Evolutionary conservation across 768 basidiomycete genomes (phyloP).

Genomic region (Piloderma croceum): DNA sequence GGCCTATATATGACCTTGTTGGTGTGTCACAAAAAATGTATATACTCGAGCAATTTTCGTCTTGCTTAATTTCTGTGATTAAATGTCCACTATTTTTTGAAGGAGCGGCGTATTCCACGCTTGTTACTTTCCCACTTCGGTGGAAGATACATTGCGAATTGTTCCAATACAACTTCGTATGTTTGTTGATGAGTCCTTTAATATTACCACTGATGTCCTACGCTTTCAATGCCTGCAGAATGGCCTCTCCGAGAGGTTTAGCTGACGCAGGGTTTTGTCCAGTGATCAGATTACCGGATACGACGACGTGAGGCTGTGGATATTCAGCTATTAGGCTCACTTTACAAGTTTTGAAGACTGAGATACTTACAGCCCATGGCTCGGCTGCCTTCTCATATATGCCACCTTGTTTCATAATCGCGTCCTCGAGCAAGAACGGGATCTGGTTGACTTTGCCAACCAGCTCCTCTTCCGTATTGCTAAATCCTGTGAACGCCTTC

Average conservation of each 20-base stretch:
- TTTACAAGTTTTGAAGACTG: conserved; percentile 1
- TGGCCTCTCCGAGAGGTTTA: conserved; percentile 38
- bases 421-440: conserved; percentile 69
- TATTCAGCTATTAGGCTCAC: background rate
- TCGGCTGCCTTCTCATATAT: conserved; percentile 53
- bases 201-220: too few relatives aligned
- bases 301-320: conserved; percentile 40
- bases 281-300: conserved; percentile 56
- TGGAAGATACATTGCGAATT: too few relatives aligned
- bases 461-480: conserved; percentile 61
- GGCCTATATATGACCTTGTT: conserved; percentile 45
- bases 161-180: too few relatives aligned
- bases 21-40: too few relatives aligned
- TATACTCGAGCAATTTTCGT: too few relatives aligned
- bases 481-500: conserved; percentile 57
- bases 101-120: too few relatives aligned
- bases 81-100: too few relatives aligned
- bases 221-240: too few relatives aligned
- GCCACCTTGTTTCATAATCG: conserved; percentile 60
- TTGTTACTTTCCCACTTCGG: too few relatives aligned
- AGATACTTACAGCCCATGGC: conserved; percentile 48
- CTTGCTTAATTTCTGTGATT: too few relatives aligned
- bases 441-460: conserved; percentile 43
- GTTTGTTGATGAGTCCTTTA: too few relatives aligned
- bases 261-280: conserved; percentile 76